Evolutionary conservation across 495 filamentous ascomycete species (phyloP).

Genomic region (Hypomontagnella monticulosa): DNA sequence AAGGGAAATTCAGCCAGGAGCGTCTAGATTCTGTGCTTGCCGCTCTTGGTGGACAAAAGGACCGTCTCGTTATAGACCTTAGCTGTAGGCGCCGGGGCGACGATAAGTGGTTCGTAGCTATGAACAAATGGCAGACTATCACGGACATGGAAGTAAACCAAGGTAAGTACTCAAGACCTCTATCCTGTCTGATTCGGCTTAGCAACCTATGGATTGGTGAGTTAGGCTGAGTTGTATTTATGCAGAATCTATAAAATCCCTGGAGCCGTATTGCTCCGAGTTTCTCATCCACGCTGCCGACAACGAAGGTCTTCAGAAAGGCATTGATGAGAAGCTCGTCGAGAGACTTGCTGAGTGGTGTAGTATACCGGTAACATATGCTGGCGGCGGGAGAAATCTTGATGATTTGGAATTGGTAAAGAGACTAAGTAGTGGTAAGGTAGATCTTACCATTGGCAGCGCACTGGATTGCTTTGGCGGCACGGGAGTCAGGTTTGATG

Average conservation of each 20-base stretch:
- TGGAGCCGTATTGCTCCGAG: constrained; percentile 92
- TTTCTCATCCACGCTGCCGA: constrained; percentile 99
- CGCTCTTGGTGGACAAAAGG: constrained; percentile 74
- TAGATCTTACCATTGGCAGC: constrained; percentile 96
- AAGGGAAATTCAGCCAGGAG: constrained; percentile 77
- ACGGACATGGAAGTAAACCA: constrained; percentile 93
- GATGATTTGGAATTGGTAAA: constrained; percentile 84
- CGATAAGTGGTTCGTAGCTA: constrained; percentile 88
- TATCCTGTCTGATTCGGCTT: neutral
- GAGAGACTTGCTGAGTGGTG: constrained; percentile 82
- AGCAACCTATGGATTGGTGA: neutral
- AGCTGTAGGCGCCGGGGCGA: constrained; percentile 80
- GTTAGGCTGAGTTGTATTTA: constrained; percentile 10
- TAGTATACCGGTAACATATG: constrained; percentile 92
- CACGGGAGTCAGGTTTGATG: constrained; percentile 80
- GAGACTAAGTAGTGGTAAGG: constrained; percentile 75
- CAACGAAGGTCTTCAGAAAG: constrained; percentile 89
- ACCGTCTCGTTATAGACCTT: constrained; percentile 91
- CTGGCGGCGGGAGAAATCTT: constrained; percentile 85
- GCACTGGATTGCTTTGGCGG: constrained; percentile 97
- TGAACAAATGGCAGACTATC: constrained; percentile 98
- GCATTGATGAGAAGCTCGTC: constrained; percentile 88
- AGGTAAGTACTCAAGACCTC: constrained; percentile 60
- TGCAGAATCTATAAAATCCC: constrained; percentile 76
- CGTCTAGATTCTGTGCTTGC: constrained; percentile 76